Conservation (phyloP, 108 stramenopile species). For the Skeletonema grethae region DNA sequence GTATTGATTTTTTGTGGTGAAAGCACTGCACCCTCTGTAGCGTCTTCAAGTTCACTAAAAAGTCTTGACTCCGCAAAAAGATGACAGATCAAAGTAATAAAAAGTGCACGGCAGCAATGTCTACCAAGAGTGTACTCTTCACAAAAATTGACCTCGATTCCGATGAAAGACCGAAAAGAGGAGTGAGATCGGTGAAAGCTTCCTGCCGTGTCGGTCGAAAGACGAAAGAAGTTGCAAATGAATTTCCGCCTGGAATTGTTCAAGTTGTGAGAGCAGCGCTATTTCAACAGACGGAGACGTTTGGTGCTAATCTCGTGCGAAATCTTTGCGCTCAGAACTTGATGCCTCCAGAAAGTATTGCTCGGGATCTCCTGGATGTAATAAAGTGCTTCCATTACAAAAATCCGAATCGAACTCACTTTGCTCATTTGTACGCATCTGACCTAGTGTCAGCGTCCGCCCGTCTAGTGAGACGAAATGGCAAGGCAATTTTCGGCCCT, state of each 20-base stretch:
- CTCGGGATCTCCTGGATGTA: slow-evolving; percentile 35
- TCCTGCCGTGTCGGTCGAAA: background rate
- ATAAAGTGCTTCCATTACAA: slow-evolving; percentile 39
- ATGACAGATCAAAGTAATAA: no score
- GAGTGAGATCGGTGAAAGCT: background rate
- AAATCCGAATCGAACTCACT: slow-evolving; percentile 39
- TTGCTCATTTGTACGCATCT: slow-evolving; percentile 36
- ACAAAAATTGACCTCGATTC: background rate
- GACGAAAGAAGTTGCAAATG: slow-evolving; percentile 27
- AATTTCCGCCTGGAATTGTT: slow-evolving; percentile 31
- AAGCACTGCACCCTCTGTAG: no score
- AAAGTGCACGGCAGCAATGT: no score
- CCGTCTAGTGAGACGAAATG: slow-evolving; percentile 29
- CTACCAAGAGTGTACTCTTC: background rate
- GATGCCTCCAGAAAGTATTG: slow-evolving; percentile 16
- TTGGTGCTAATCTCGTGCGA: slow-evolving; percentile 28
- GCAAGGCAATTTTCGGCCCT: slow-evolving; percentile 38
- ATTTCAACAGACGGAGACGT: slow-evolving; percentile 25
- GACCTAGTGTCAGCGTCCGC: slow-evolving; percentile 15
- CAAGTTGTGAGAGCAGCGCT: slow-evolving; percentile 39
- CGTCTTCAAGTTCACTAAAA: no score
- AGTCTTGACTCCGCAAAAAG: no score
- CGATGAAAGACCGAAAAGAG: background rate
- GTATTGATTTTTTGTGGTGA: no score
- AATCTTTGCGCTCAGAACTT: slow-evolving; percentile 29